A percentile compares a stretch with the other conserved stretches of the same genome.
Conservation (phyloP, 331 rosid genomes). For the Malus hybrid region DNA sequence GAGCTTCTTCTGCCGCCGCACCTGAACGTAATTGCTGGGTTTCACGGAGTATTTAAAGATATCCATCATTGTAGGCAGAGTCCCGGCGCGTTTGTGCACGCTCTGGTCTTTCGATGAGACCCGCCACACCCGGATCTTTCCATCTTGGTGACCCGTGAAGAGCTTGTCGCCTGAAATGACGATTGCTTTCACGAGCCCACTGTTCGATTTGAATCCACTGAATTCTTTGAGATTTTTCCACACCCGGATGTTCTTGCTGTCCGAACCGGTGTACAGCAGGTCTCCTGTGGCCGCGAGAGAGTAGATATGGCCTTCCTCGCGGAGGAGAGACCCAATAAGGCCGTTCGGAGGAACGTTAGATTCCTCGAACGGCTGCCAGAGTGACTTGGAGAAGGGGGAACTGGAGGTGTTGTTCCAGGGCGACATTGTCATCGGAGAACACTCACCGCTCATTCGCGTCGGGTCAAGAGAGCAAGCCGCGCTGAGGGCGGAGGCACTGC, state of each 20-base stretch:
- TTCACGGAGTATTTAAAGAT: slow-evolving; percentile 66
- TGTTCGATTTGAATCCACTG: slow-evolving; percentile 69
- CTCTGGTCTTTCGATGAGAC: slow-evolving; percentile 45
- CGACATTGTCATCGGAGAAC: slow-evolving; percentile 78
- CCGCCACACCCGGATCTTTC: slow-evolving; percentile 75
- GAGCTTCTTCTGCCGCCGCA: slow-evolving; percentile 37
- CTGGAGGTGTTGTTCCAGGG: slow-evolving; percentile 55
- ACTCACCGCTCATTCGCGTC: slow-evolving; percentile 49
- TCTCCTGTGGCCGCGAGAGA: slow-evolving; percentile 67
- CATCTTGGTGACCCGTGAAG: slow-evolving; percentile 89
- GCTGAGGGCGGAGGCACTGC: slow-evolving; percentile 35
- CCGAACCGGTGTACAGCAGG: slow-evolving; percentile 84
- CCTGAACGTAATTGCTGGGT: slow-evolving; percentile 68
- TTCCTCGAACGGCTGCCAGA: slow-evolving; percentile 31
- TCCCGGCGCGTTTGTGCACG: slow-evolving; percentile 70
- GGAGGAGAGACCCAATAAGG: slow-evolving; percentile 62
- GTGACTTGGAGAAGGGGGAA: slow-evolving; percentile 29
- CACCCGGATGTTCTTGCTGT: slow-evolving; percentile 82
- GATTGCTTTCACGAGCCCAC: slow-evolving; percentile 75
- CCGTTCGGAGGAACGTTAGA: slow-evolving; percentile 14
- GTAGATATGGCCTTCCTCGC: slow-evolving; percentile 90
- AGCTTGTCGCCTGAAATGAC: slow-evolving; percentile 59
- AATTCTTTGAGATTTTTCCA: slow-evolving; percentile 81
- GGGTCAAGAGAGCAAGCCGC: slow-evolving; percentile 21
- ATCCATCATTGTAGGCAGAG: slow-evolving; percentile 69